Evolutionary conservation across 306 rosid species (phyloP), one percentile per base, ranked within the genome.

Genomic region (Medicago arabica): DNA sequence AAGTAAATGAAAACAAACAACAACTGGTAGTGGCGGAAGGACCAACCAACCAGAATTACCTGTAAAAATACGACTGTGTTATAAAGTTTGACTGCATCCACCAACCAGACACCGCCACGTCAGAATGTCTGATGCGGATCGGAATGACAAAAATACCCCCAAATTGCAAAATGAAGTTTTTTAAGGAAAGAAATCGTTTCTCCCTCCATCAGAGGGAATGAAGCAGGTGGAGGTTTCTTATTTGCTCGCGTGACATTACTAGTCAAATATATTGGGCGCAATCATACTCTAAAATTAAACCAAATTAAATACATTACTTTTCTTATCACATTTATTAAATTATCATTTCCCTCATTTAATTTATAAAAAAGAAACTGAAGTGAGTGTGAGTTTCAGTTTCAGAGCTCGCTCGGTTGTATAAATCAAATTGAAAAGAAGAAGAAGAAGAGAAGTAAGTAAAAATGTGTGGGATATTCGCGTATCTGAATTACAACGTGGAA

Each of bases 401-500:
- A 34, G 67, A 19, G 61, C 31, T 15, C 19, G 75, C 34, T 16
- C 4, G 31, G 31, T 28, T 5, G 31, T 21, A 3, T 39, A 23
- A 70, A 54, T 54, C 61, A 55, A 55, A 16, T 39, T 46, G 6
- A 46, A 46, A 46, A 12, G 38, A 80, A 16, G 47, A 36, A 75
- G 60, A 16, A 16, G 38, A 31, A 49, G 70, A 31, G 55, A 12
- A 39, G 11, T 38, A 12, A 18, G 73, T 16, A 31, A 8, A 5
- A 82, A 95, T 92, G 99, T 95, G 99, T 84, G 99, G 99, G 83
- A 95, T 95, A 38, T 95, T 95, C 67, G 97, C 99, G 16, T 95
- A 95, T 76, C 90, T 95, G 90, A 95, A 95, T 84, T 90, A 87
- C 92, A 79, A 92, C 23, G 92, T 90, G 7, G 80, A 84, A 41